Base-by-base conservation (phyloP, 495 filamentous ascomycete species). In the Talaromyces stipitatus region DNA sequence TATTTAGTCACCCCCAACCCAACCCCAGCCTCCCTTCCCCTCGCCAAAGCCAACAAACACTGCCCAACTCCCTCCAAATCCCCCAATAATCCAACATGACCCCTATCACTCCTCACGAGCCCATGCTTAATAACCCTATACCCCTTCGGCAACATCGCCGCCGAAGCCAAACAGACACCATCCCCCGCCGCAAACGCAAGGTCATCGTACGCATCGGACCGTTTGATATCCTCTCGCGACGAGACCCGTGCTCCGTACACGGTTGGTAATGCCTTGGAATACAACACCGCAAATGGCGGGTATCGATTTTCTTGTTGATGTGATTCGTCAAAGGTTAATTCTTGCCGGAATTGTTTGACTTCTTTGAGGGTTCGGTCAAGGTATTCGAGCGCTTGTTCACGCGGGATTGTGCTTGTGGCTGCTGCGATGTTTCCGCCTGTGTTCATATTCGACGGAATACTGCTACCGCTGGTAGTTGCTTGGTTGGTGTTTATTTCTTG, bases 151-250 rank as follows among this genome's bases (percentile, higher is more conserved):
- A 95, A 66, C 91, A 95, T 94, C 0, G 91, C 88, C 55, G 92
- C 89, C 38, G 77, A 78, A 0, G 92, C 90, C 14, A 97, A 76
- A 64, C 91, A 90, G 0, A 97, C 92, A 0, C 92, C 92, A 67
- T 97, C 92, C 0, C 92, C 92, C 32, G 83, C 85, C 0, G 85
- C 87, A 69, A 97, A 97, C 0, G 89, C 82, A 2, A 96, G 75
- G 57, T 95, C 85, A 59, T 96, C 92, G 64, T 95, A 97, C 2
- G 86, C 85, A 70, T 95, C 90, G 1, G 81, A 70, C 33, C 82
- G 81, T 54, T 84, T 83, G 60, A 97, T 96, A 0, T 75, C 75
- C 30, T 89, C 86, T 5, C 76, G 64, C 2, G 82, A 82, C 4
- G 78, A 63, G 9, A 97, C 90, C 11, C 82, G 80, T 1, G 88